A percentile compares a stretch with the other conserved stretches of the same genome.
These are phyloP conservation scores for Venturia oleaginea DNA, from an alignment of 2,329 filamentous ascomycete species.

Conservation along the genomic window DNA sequence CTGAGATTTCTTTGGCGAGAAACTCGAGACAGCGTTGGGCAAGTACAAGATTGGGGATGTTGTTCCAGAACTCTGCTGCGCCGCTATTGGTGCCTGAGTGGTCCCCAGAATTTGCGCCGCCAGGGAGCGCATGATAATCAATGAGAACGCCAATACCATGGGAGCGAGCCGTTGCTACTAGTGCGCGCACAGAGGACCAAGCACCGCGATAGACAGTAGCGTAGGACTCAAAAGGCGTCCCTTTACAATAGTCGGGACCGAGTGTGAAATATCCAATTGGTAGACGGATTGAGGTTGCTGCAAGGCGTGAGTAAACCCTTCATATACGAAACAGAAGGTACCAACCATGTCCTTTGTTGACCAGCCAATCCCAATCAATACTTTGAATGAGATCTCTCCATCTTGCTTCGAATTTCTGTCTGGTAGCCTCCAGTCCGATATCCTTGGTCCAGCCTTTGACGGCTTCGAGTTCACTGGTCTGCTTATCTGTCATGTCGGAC, in stretches of 20 bases:
- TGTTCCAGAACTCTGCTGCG: conserved; percentile 44
- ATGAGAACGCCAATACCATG: conserved; percentile 48
- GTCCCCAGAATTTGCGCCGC: conserved; percentile 46
- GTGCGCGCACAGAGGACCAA: conserved; percentile 41
- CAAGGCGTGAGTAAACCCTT: not conserved
- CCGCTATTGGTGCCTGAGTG: conserved; percentile 48
- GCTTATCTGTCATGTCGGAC: conserved; percentile 28
- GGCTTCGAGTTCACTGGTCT: conserved; percentile 44
- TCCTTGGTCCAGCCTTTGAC: conserved; percentile 39
- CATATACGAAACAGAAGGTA: not conserved
- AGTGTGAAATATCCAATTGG: conserved; percentile 53
- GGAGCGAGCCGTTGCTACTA: conserved; percentile 37
- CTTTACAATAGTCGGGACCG: conserved; percentile 39
- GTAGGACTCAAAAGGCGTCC: conserved; percentile 44
- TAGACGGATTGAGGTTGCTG: conserved; percentile 46
- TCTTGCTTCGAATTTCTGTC: conserved; percentile 43
- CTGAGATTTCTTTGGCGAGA: conserved; percentile 36
- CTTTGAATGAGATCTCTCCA: conserved; percentile 45
- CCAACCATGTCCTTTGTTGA: conserved; percentile 40
- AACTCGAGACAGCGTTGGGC: conserved; percentile 41
- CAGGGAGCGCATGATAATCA: conserved; percentile 50
- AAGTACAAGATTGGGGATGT: conserved; percentile 33
- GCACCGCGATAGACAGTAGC: conserved; percentile 43
- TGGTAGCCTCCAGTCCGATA: conserved; percentile 40
- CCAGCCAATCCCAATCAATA: conserved; percentile 44